These are phyloP conservation scores for Candida sojae DNA, from an alignment of 1,139 yeast genomes.

Conservation along the genomic window DNA sequence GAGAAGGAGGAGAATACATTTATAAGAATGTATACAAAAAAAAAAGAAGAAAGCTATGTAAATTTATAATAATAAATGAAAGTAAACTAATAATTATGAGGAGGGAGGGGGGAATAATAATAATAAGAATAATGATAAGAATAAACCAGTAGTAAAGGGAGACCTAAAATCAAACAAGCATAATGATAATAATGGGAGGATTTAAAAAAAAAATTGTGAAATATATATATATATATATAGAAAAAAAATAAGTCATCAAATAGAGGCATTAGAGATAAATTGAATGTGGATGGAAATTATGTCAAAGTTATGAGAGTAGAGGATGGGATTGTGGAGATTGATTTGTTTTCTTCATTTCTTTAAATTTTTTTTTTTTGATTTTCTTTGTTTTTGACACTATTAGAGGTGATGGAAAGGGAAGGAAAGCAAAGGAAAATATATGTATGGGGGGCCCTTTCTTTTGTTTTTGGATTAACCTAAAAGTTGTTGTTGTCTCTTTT, in stretches of 20 bases:
- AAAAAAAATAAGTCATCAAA: constrained; percentile 3
- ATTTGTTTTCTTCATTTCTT: not conserved
- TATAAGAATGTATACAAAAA: not conserved
- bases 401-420: not conserved
- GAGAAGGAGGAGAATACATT: not conserved
- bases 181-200: not conserved
- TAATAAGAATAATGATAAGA: no score
- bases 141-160: not conserved
- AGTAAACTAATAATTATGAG: not conserved
- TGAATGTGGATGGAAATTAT: constrained; percentile 1
- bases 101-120: no score
- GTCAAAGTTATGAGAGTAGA: not conserved
- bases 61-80: not conserved
- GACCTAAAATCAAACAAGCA: constrained; percentile 1
- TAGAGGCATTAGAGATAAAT: constrained; percentile 10
- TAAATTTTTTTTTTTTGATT: not conserved
- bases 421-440: not conserved
- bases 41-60: not conserved
- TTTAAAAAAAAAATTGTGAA: not conserved
- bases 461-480: constrained; percentile 5
- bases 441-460: constrained; percentile 7
- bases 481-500: constrained; percentile 47
- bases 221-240: not conserved
- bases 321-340: not conserved
- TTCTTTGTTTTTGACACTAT: not conserved